Evolutionary conservation across 768 basidiomycete species (phyloP), one percentile per base, ranked within the genome.

Genomic region (Mycena amicta): DNA sequence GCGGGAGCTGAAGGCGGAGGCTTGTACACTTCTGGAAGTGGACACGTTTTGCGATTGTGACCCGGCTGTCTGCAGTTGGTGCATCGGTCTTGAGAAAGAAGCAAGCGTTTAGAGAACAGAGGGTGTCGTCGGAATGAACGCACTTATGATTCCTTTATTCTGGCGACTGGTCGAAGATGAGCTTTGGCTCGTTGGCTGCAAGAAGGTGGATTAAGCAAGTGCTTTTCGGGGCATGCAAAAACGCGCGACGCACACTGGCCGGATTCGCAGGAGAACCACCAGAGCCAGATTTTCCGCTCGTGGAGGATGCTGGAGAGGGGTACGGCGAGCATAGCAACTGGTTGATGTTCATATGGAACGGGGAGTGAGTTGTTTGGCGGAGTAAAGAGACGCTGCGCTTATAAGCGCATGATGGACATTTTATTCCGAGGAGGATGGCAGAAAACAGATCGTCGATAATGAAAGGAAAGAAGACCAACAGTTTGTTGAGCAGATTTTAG

Each of bases 21-120:
- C 33, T 64, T 64, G 3, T 58, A 55, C 20, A 51, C 41, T 29
- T 57, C 59, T 18, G 62, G 62, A 28, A 54, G 18, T 23, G 62
- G 62, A 41, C 62, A 64, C 12, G 62, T 64, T 25, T 64, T 64
- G 37, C 62, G 59, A 33, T 64, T 64, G 37, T 64, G 62, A 12
- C 62, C 62, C 25, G 59, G 55, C 30, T 64, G 62, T 28, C 62
- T 56, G 51, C 62, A 64, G 56, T 64, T 64, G 18, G 59, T 59
- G 53, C 62, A 64, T 26, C 62, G 59, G 53, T 64, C 62, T 64
- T 18, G 23, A 22, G 30, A 18, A 22, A 18, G 31, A 47, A 2
- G 16, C 3, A 25, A 51, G 26, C 45, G 2, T n/a, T 23, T 56
- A 26, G 62, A 52, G 56, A 45, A 56, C 57, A 33, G n/a, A n/a